phyloP scores from a whole-genome alignment of 768 basidiomycete species.

The Leccinum subgranulosum region DNA sequence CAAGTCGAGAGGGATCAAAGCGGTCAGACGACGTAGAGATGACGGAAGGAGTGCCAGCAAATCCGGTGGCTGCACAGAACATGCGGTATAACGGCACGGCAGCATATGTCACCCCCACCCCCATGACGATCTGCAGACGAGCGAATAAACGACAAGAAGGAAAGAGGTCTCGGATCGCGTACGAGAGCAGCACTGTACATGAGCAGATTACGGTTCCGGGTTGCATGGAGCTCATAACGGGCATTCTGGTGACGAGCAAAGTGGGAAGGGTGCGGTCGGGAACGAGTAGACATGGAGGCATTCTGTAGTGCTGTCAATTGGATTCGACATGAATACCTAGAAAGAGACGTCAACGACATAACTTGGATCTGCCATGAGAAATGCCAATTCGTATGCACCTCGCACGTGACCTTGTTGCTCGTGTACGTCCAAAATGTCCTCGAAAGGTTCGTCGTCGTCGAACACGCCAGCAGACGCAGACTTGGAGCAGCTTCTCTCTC shows the following conservation, averaged over 20 bases:
- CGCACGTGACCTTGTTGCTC: conserved; percentile 18
- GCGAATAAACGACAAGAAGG: conserved; percentile 1
- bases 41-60: conserved; percentile 91
- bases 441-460: conserved; percentile 9
- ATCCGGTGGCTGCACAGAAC: conserved; percentile 97
- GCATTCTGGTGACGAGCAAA: conserved; percentile 27
- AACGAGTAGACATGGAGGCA: conserved; percentile 14
- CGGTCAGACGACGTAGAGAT: conserved; percentile 58
- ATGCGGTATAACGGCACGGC: conserved; percentile 96
- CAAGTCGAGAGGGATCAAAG: conserved; percentile 81
- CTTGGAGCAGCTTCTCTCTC: conserved; percentile 73
- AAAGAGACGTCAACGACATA: not conserved
- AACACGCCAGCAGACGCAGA: conserved; percentile 42
- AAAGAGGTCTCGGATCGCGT: conserved; percentile 28
- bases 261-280: not conserved
- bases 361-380: not conserved
- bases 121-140: conserved; percentile 61
- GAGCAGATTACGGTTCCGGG: conserved; percentile 68
- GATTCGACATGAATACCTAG: not conserved
- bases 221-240: conserved; percentile 44
- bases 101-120: conserved; percentile 89
- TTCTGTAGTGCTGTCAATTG: not conserved
- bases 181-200: conserved; percentile 87
- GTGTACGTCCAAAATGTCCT: conserved; percentile 18
- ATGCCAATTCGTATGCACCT: not conserved